Evolutionary conservation across 2,329 filamentous ascomycete species (phyloP), one percentile per base, ranked within the genome.

Genomic region (Fusarium sarcochroum): DNA sequence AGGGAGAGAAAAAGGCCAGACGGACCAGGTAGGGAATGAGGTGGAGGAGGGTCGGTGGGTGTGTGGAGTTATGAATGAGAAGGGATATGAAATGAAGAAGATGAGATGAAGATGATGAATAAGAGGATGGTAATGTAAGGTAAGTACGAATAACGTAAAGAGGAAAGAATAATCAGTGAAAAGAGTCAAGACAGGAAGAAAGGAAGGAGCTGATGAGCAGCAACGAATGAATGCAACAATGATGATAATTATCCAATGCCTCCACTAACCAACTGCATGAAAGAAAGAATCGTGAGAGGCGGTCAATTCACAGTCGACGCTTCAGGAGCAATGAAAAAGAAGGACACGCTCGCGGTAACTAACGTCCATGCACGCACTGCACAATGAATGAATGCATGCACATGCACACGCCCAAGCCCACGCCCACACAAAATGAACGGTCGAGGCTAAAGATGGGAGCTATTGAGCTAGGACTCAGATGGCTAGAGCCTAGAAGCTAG

Each of bases 11-110:
- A 75, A 69, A 73, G 67, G 68, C 73, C 70, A 69, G 74, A 56
- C 48, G 40, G 70, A 70, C 72, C 69, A 53, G 71, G 73, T 71
- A 71, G 71, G 75, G 73, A 78, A 75, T 76, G 75, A 71, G 66
- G 72, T 68, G 66, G 68, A 73, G 68, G 68, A 71, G 63, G 63
- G 68, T 69, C 58, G 61, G 64, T 70, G 60, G 57, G 59, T 48
- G 66, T 38, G 58, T 66, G 66, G 63, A 62, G 69, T 71, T 70
- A 65, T 71, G 64, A 62, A 59, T 58, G 54, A 63, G 63, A 68
- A 68, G 69, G 70, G 61, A 73, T 69, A 75, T 69, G 62, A 74
- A 71, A 71, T 63, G 49, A 69, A 60, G 50, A 42, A 55, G 37
- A 20, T 20, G 17, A 40, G 25, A 27, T 55, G 53, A 34, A 63